Evolutionary conservation across 768 basidiomycete species (phyloP), one percentile per base, ranked within the genome.

Genomic region (Pisolithus sp.): DNA sequence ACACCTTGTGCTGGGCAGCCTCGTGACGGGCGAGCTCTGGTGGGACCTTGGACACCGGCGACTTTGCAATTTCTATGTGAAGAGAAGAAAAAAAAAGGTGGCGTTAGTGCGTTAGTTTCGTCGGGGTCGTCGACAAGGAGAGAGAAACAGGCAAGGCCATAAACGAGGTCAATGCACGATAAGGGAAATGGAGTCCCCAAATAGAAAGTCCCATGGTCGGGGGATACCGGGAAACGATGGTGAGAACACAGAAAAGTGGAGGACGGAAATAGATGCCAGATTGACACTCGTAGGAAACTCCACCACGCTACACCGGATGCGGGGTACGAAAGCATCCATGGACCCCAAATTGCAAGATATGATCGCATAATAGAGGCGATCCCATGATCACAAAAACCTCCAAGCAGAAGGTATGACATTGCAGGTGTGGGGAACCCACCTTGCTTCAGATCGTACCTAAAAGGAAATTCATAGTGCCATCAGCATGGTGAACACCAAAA

Each of bases 401-500:
- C n/a, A n/a, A 41, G 40, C 21, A 43, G 36, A 46, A 37, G 37
- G 26, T 23, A 21, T 36, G 41, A 6, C 10, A 28, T 43, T 15
- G 2, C 17, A n/a, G 34, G 49, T 18, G 7, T 8, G 36, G 2
- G 24, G 12, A 34, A 60, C 79, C 57, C 66, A 85, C 89, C 89
- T 78, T 93, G 86, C 75, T 88, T 95, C 60, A 98, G 80, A 67
- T 98, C 94, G 76, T 94, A 93, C 83, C 89, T 93, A 62, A 43
- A 24, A 42, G 46, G 34, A 54, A 24, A 50, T 51, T 55, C 40
- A 46, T 8, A 2, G 46, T 34, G 56, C 26, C 61, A n/a, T 45
- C 46, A 46, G n/a, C 34, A 31, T 48, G 56, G 23, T 44, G 10
- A 44, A n/a, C 30, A 28, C 30, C 30, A 63, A 56, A 36, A 44